Conservation (phyloP, 2,329 filamentous ascomycete species). For the Penicillium verrucosum region DNA sequence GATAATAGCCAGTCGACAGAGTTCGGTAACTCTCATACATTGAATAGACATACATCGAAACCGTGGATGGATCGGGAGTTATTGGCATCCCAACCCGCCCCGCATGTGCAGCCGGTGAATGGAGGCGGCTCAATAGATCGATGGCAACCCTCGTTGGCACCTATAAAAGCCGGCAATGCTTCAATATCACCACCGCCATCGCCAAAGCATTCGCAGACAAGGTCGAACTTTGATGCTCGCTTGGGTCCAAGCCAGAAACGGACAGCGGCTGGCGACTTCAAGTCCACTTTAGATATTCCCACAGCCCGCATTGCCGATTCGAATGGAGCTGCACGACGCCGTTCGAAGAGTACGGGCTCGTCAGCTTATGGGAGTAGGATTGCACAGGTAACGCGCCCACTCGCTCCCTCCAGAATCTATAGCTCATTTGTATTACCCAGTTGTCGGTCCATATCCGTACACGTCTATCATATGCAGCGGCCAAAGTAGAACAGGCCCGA, state of each 20-base stretch:
- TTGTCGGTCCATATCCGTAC: slow-evolving; percentile 75
- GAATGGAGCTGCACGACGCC: slow-evolving; percentile 43
- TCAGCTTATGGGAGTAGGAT: slow-evolving; percentile 67
- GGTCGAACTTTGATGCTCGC: slow-evolving; percentile 5
- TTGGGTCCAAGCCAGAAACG: slow-evolving; percentile 59
- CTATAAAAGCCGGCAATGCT: slow-evolving; percentile 14
- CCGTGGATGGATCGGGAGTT: slow-evolving; percentile 6
- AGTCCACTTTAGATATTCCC: slow-evolving; percentile 41
- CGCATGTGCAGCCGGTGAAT: slow-evolving; percentile 6
- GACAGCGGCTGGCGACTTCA: slow-evolving; percentile 72
- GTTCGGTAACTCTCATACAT: slow-evolving; percentile 7
- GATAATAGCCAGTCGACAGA: slow-evolving; percentile 8
- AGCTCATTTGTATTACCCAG: slow-evolving; percentile 45
- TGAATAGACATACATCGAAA: slow-evolving; percentile 7
- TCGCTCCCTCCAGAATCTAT: neutral
- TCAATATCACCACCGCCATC: slow-evolving; percentile 14
- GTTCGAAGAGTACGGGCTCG: slow-evolving; percentile 70
- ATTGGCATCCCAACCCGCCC: slow-evolving; percentile 6
- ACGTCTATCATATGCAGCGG: slow-evolving; percentile 85
- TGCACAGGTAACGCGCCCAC: slow-evolving; percentile 63
- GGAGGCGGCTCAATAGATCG: slow-evolving; percentile 7
- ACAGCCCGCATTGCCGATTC: slow-evolving; percentile 29
- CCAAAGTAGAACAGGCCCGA: slow-evolving; percentile 90
- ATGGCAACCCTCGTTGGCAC: slow-evolving; percentile 9
- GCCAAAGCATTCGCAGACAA: slow-evolving; percentile 1